A percentile compares a stretch with the other conserved stretches of the same genome.
These are phyloP conservation scores for Fusarium sp. DNA, from an alignment of 2,329 filamentous ascomycete genomes.

Conservation along the genomic window DNA sequence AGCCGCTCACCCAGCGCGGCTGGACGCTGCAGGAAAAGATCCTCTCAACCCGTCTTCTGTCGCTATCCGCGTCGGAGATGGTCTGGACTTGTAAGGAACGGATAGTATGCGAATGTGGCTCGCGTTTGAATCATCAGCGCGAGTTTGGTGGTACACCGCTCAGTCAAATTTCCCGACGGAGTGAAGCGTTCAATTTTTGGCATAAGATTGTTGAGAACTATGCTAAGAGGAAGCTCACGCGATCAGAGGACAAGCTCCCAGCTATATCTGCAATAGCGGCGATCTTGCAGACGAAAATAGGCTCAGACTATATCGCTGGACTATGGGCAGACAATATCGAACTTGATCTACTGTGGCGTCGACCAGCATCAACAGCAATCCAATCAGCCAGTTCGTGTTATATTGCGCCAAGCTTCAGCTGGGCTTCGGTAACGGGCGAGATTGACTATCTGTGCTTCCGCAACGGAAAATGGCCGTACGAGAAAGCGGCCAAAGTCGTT, in stretches of 20 bases:
- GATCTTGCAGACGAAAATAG: slow-evolving; percentile 34
- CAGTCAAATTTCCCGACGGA: slow-evolving; percentile 16
- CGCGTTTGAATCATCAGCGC: slow-evolving; percentile 38
- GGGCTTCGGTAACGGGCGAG: slow-evolving; percentile 41
- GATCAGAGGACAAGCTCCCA: slow-evolving; percentile 43
- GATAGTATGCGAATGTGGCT: slow-evolving; percentile 44
- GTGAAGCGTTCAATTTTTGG: slow-evolving; percentile 45
- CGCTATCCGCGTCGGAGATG: slow-evolving; percentile 29
- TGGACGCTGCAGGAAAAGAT: slow-evolving; percentile 39
- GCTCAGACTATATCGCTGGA: slow-evolving; percentile 45
- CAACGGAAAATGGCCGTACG: slow-evolving; percentile 31
- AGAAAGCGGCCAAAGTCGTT: slow-evolving; percentile 20
- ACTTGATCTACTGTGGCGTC: slow-evolving; percentile 41
- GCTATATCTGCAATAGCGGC: slow-evolving; percentile 48
- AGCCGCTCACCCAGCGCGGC: slow-evolving; percentile 28
- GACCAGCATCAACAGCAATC: background rate
- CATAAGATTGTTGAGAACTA: slow-evolving; percentile 47
- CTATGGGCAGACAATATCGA: slow-evolving; percentile 46
- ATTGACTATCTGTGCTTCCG: slow-evolving; percentile 43
- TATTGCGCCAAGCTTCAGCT: slow-evolving; percentile 42
- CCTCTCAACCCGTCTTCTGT: slow-evolving; percentile 27
- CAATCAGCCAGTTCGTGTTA: slow-evolving; percentile 8
- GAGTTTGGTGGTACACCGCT: slow-evolving; percentile 37
- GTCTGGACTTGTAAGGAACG: slow-evolving; percentile 33
- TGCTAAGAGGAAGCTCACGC: slow-evolving; percentile 38